Evolutionary conservation across 1,139 yeast genomes (phyloP).

Genomic region (Meyerozyma sp.): DNA sequence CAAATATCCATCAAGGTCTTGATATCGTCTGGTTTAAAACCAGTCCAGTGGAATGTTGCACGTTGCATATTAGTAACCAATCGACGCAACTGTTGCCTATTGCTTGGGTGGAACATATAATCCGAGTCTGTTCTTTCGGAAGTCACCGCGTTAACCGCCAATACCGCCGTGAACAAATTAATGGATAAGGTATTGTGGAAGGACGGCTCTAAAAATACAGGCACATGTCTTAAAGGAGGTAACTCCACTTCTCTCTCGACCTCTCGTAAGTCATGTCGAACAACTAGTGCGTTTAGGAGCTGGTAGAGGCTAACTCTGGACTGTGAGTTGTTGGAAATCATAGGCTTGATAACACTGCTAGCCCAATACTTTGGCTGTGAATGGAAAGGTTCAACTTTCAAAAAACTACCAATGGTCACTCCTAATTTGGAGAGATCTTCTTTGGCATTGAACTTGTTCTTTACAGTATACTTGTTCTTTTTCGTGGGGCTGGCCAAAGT

Average conservation of each 20-base stretch:
- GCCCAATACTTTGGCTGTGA: slow-evolving; percentile 45
- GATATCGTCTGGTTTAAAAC: slow-evolving; percentile 54
- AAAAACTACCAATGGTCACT: slow-evolving; percentile 44
- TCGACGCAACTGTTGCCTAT: slow-evolving; percentile 48
- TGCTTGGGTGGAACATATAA: slow-evolving; percentile 63
- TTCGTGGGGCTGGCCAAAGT: slow-evolving; percentile 10
- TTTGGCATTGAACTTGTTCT: slow-evolving; percentile 28
- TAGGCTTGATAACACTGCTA: slow-evolving; percentile 42
- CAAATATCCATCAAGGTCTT: slow-evolving; percentile 48
- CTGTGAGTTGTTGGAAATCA: slow-evolving; percentile 31
- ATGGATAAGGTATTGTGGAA: slow-evolving; percentile 55
- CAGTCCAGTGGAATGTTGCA: slow-evolving; percentile 73
- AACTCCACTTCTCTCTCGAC: slow-evolving; percentile 49
- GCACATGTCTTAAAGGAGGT: slow-evolving; percentile 56
- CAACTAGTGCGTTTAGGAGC: slow-evolving; percentile 42
- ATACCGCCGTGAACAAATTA: slow-evolving; percentile 58
- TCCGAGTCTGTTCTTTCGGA: slow-evolving; percentile 64
- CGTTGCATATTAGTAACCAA: slow-evolving; percentile 57
- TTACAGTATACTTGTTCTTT: slow-evolving; percentile 33
- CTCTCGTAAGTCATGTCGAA: slow-evolving; percentile 51
- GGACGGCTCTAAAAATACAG: slow-evolving; percentile 55
- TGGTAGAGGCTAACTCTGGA: slow-evolving; percentile 34
- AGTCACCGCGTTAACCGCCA: slow-evolving; percentile 69
- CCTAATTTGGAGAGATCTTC: slow-evolving; percentile 56
- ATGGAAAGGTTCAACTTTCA: slow-evolving; percentile 56